Evolutionary conservation across 2,329 filamentous ascomycete genomes (phyloP).

Genomic region (Coniochaeta sp.): DNA sequence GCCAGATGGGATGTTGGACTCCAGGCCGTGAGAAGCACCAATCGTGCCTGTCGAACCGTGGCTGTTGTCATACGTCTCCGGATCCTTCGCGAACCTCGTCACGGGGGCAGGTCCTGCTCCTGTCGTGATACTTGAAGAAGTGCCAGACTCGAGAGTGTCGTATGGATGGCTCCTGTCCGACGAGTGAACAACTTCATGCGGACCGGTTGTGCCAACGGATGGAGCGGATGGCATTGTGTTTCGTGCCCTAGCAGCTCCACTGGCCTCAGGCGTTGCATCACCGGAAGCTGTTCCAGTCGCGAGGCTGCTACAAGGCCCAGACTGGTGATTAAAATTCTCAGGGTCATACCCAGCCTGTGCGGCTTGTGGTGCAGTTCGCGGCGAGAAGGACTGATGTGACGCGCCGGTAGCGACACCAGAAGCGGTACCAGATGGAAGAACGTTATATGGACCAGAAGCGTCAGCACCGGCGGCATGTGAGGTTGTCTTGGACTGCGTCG

Average conservation of each 20-base stretch:
- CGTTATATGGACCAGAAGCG: slow-evolving; percentile 5
- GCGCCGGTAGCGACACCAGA: neutral
- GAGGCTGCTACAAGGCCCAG: slow-evolving; percentile 10
- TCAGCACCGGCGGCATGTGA: neutral
- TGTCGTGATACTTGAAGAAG: neutral
- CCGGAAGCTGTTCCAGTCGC: slow-evolving; percentile 13
- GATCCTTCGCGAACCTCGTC: neutral
- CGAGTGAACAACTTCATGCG: neutral
- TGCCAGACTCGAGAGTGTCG: neutral
- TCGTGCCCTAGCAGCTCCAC: neutral
- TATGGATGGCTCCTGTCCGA: neutral
- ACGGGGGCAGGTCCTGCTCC: neutral
- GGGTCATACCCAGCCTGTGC: neutral
- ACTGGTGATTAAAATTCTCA: neutral
- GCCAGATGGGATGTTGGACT: neutral
- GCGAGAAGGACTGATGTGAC: neutral
- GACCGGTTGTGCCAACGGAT: neutral
- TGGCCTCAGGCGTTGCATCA: slow-evolving; percentile 9
- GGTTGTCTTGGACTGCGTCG: neutral
- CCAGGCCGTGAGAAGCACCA: neutral
- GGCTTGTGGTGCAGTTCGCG: neutral
- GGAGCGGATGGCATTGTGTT: neutral
- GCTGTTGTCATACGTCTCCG: neutral
- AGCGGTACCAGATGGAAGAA: slow-evolving; percentile 4
- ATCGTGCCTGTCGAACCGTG: neutral